Conservation (phyloP, 148 eudicot genomes). For the Fagopyrum esculentum region DNA sequence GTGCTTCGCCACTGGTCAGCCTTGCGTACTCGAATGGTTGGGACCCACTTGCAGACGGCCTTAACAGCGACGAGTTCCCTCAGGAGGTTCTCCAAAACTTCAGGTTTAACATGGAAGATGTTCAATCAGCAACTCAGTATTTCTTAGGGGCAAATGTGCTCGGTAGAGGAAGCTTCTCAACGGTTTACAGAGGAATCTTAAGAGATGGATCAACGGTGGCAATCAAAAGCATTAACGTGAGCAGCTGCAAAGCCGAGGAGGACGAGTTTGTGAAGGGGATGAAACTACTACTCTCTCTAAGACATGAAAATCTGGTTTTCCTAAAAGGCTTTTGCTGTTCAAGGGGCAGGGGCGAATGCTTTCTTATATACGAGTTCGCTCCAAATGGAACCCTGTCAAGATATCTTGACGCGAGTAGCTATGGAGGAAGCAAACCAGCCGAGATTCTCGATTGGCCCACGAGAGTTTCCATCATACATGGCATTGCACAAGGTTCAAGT, state of each 20-base stretch:
- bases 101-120: constrained; percentile 77
- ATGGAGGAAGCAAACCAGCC: constrained; percentile 29
- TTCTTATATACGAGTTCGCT: constrained; percentile 70
- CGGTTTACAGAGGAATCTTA: constrained; percentile 74
- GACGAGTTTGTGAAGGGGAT: constrained; percentile 74
- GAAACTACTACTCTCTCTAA: constrained; percentile 57
- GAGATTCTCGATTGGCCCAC: constrained; percentile 68
- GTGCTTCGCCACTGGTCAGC: constrained; percentile 55
- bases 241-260: constrained; percentile 77
- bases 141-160: constrained; percentile 60
- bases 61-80: constrained; percentile 25
- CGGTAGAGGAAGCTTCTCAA: constrained; percentile 70
- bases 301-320: constrained; percentile 67
- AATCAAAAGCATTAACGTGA: constrained; percentile 54
- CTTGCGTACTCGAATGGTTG: constrained; percentile 58
- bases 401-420: constrained; percentile 51
- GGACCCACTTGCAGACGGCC: constrained; percentile 45
- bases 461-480: constrained; percentile 67
- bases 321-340: constrained; percentile 86
- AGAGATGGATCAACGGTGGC: constrained; percentile 81
- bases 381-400: constrained; percentile 56
- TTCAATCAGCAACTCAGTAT: constrained; percentile 82
- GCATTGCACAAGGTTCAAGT: constrained; percentile 42
- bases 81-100: constrained; percentile 37
- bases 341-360: constrained; percentile 87